A percentile compares a stretch with the other conserved stretches of the same genome.
Evolutionary conservation across 2,329 filamentous ascomycete species (phyloP).

Genomic region (Calonectria pseudoreteaudii): DNA sequence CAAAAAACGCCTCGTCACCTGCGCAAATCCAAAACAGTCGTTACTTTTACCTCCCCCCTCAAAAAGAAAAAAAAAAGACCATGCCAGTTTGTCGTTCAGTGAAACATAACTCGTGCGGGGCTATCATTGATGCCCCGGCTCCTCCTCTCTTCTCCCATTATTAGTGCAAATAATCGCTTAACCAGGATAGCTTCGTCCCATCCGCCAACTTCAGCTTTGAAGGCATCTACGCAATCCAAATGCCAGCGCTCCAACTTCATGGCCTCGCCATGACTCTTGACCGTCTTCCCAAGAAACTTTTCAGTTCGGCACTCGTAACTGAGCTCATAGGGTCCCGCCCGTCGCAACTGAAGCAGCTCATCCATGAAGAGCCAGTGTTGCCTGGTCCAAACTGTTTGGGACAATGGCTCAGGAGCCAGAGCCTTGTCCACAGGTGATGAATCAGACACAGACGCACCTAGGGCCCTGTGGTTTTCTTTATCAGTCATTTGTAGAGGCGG

Average conservation of each 20-base stretch:
- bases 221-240: constrained; percentile 68
- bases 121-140: constrained; percentile 26
- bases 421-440: constrained; percentile 40
- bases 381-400: constrained; percentile 59
- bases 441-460: constrained; percentile 44
- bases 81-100: constrained; percentile 35
- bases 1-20: constrained; percentile 36
- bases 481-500: constrained; percentile 36
- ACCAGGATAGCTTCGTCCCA: constrained; percentile 64
- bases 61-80: constrained; percentile 9
- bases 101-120: constrained; percentile 46
- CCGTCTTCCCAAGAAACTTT: constrained; percentile 60
- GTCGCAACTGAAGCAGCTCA: constrained; percentile 62
- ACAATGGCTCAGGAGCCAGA: constrained; percentile 45
- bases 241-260: constrained; percentile 68
- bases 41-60: constrained; percentile 6
- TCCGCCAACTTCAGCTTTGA: constrained; percentile 58
- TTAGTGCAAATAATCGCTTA: constrained; percentile 64
- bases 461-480: constrained; percentile 48
- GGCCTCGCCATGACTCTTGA: constrained; percentile 58
- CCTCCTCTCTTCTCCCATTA: constrained; percentile 61
- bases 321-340: constrained; percentile 50
- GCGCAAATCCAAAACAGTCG: constrained; percentile 34
- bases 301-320: constrained; percentile 45
- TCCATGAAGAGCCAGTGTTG: constrained; percentile 67